phyloP scores from a whole-genome alignment of 2,329 filamentous ascomycete genomes.

The Ophiostoma australiae region DNA sequence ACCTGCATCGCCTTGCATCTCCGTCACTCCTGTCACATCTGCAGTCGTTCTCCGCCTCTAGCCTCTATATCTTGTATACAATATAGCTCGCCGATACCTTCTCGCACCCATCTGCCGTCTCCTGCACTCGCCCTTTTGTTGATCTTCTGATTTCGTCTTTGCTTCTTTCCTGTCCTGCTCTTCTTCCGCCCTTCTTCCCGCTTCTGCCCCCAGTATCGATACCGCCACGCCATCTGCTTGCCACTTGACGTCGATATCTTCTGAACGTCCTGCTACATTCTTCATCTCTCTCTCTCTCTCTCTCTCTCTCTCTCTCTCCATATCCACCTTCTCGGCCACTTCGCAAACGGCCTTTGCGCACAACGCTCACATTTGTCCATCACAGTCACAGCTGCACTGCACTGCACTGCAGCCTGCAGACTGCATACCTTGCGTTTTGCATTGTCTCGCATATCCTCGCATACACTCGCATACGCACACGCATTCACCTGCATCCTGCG shows the following conservation, averaged over 20 bases:
- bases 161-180: too few species aligned
- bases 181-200: too few species aligned
- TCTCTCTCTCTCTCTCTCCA: background rate
- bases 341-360: background rate
- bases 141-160: too few species aligned
- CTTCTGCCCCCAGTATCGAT: too few species aligned
- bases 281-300: background rate
- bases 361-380: background rate
- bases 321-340: background rate
- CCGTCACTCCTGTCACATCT: background rate
- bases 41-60: background rate
- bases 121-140: too few species aligned
- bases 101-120: too few species aligned
- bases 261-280: too few species aligned
- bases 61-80: background rate
- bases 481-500: constrained; percentile 1
- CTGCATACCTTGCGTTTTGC: background rate
- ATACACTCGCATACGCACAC: background rate
- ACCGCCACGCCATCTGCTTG: too few species aligned
- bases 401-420: constrained; percentile 3
- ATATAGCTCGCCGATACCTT: background rate
- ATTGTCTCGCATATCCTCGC: background rate
- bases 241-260: too few species aligned
- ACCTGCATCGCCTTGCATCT: too few species aligned
- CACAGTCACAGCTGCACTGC: background rate